phyloP scores from a whole-genome alignment of 2,329 filamentous ascomycete genomes.

The Xylaria sp. region DNA sequence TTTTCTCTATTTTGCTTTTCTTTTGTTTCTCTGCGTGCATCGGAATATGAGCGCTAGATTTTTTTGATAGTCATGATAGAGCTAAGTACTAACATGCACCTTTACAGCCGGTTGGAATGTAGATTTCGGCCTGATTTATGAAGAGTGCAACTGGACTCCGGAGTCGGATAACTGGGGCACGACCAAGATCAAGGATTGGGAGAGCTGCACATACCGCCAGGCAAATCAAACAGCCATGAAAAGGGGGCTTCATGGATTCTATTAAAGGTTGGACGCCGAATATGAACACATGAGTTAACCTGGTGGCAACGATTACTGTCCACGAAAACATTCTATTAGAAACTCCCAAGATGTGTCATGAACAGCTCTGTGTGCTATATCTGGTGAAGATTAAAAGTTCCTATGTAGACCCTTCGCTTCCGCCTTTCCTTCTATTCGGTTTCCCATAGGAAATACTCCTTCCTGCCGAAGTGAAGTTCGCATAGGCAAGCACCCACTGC shows the following conservation, averaged over 20 bases:
- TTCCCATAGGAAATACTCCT: no score
- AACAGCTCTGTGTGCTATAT: no score
- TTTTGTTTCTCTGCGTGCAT: not conserved
- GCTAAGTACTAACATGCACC: constrained; percentile 10
- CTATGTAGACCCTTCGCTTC: no score
- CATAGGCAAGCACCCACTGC: no score
- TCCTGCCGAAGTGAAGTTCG: no score
- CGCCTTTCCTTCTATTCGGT: no score
- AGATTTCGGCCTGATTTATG: constrained; percentile 35
- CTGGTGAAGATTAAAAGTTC: no score
- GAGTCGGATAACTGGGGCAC: constrained; percentile 30
- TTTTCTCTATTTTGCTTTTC: not conserved
- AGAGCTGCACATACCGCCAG: constrained; percentile 29
- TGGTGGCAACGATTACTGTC: no score
- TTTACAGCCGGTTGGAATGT: constrained; percentile 34
- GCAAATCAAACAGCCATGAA: constrained; percentile 23
- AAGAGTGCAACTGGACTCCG: constrained; percentile 31
- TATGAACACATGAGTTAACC: no score
- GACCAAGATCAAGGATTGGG: constrained; percentile 27
- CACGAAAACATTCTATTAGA: no score
- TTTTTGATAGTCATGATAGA: not conserved
- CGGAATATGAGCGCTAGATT: not conserved
- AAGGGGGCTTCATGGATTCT: constrained; percentile 1
- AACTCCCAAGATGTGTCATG: no score
- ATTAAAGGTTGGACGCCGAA: constrained; percentile 2